Conservation (phyloP, 73 alveolate genomes). For the Halteria grandinella region DNA sequence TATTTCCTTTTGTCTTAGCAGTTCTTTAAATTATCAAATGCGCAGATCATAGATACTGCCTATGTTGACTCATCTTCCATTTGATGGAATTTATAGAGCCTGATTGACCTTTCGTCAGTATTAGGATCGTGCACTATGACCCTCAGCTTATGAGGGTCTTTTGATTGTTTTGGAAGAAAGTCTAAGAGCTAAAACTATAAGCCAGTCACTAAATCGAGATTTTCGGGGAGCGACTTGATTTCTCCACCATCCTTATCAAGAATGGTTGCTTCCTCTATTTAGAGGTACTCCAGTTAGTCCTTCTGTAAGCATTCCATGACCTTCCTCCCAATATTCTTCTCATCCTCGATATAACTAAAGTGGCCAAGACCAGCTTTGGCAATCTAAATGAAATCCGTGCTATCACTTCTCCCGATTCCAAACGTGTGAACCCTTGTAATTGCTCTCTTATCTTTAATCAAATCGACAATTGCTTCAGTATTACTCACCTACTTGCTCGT, state of each 20-base stretch:
- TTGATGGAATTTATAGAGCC: background rate
- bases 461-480: background rate
- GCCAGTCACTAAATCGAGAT: too few relatives aligned
- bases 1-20: background rate
- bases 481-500: conserved; percentile 47
- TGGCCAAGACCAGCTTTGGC: conserved; percentile 71
- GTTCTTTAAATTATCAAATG: background rate
- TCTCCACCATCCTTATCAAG: background rate
- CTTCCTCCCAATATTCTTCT: conserved; percentile 19
- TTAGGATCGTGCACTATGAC: background rate
- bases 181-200: background rate
- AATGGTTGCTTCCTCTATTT: background rate
- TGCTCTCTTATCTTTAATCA: background rate
- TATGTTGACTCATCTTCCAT: background rate
- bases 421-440: conserved; percentile 4
- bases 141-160: background rate
- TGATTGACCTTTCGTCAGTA: background rate
- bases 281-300: background rate
- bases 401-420: conserved; percentile 48
- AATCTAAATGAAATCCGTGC: conserved; percentile 22
- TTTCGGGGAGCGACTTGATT: background rate
- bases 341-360: background rate
- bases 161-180: background rate
- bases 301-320: conserved; percentile 2
- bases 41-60: background rate